These are phyloP conservation scores for Mucor sp. DNA, from an alignment of 371 early-diverging fungal species.

Conservation along the genomic window DNA sequence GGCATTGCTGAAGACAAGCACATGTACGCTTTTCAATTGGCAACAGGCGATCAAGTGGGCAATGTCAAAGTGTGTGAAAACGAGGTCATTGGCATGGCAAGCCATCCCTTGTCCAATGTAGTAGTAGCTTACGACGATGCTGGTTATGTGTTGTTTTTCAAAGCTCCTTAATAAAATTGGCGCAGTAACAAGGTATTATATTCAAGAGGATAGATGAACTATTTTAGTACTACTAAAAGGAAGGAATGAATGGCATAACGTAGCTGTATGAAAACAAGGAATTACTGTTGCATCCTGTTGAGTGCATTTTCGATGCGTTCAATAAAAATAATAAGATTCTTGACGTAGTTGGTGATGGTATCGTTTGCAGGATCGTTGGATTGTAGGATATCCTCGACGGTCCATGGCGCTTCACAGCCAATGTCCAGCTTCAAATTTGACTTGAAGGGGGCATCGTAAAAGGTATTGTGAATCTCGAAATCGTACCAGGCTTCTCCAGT, in stretches of 20 bases:
- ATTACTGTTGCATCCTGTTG: neutral
- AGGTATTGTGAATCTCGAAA: conserved; percentile 33
- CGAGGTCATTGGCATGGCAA: conserved; percentile 69
- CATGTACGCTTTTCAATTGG: conserved; percentile 61
- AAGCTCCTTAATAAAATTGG: conserved; percentile 22
- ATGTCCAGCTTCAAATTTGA: conserved; percentile 28
- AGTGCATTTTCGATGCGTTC: neutral
- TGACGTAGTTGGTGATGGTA: conserved; percentile 2
- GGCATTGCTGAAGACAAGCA: conserved; percentile 65
- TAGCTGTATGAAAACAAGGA: too few species aligned
- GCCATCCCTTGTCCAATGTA: conserved; percentile 79
- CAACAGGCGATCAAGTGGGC: conserved; percentile 47
- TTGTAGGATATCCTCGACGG: conserved; percentile 33
- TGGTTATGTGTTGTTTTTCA: conserved; percentile 64
- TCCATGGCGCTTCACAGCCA: conserved; percentile 41
- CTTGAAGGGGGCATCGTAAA: conserved; percentile 28
- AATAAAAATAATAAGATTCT: neutral
- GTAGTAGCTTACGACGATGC: conserved; percentile 69
- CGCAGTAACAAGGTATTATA: too few species aligned
- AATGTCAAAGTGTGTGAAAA: conserved; percentile 50
- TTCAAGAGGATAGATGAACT: too few species aligned
- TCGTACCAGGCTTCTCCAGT: conserved; percentile 39
- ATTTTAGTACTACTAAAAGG: too few species aligned
- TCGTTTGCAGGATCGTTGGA: neutral
- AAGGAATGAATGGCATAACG: too few species aligned